Conservation (phyloP, 2,329 filamentous ascomycete genomes). For the Clonostachys byssicola region DNA sequence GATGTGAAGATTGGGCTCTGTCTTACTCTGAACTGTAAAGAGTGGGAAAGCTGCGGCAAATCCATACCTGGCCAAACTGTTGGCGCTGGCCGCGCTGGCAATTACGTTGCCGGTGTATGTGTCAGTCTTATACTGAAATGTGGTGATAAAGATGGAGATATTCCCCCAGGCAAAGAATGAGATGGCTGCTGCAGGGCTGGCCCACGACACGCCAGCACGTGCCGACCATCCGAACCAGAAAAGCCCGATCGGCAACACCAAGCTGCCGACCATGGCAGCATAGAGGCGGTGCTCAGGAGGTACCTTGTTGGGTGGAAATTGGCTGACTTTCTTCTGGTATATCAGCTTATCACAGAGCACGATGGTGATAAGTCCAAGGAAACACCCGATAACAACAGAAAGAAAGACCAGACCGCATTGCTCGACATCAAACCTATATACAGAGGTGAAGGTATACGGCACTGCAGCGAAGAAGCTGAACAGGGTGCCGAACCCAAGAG, state of each 20-base stretch:
- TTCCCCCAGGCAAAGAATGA: slow-evolving; percentile 58
- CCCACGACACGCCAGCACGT: slow-evolving; percentile 38
- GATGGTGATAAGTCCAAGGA: slow-evolving; percentile 9
- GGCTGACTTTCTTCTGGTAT: slow-evolving; percentile 29
- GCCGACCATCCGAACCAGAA: slow-evolving; percentile 61
- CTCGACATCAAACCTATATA: slow-evolving; percentile 38
- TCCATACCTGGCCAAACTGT: slow-evolving; percentile 50
- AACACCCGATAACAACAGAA: slow-evolving; percentile 37
- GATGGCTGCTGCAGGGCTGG: slow-evolving; percentile 43
- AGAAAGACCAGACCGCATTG: slow-evolving; percentile 39
- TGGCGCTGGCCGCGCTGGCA: slow-evolving; percentile 56
- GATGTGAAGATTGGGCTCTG: not conserved
- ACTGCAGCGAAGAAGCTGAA: slow-evolving; percentile 49
- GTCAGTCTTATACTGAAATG: slow-evolving; percentile 49
- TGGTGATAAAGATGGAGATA: slow-evolving; percentile 51
- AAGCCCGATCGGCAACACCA: slow-evolving; percentile 45
- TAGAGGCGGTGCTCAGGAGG: slow-evolving; percentile 55
- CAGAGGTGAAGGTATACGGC: slow-evolving; percentile 38
- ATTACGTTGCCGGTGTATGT: slow-evolving; percentile 50
- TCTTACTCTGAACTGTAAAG: slow-evolving; percentile 52
- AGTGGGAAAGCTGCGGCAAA: slow-evolving; percentile 55
- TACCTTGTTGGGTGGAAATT: slow-evolving; percentile 20
- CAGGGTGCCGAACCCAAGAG: slow-evolving; percentile 45
- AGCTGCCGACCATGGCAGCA: slow-evolving; percentile 52
- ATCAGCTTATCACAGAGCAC: slow-evolving; percentile 31